These are phyloP conservation scores for Cercospora beticola DNA, from an alignment of 2,329 filamentous ascomycete species.

Conservation along the genomic window DNA sequence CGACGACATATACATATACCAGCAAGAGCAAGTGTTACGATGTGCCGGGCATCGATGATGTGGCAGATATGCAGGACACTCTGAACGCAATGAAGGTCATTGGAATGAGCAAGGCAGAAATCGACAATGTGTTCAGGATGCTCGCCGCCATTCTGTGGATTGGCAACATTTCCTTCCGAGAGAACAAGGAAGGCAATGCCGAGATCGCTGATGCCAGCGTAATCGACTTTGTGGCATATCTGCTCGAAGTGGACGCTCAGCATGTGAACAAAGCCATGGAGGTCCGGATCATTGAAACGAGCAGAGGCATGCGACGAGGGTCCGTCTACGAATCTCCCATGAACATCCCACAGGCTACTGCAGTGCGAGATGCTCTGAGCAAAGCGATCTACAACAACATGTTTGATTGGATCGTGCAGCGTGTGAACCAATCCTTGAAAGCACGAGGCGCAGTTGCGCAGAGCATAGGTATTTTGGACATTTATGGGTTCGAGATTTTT, in stretches of 20 bases:
- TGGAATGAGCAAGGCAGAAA: constrained; percentile 80
- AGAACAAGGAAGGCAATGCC: constrained; percentile 87
- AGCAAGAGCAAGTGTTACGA: constrained; percentile 93
- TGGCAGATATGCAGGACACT: constrained; percentile 85
- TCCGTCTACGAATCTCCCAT: constrained; percentile 73
- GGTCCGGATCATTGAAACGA: constrained; percentile 76
- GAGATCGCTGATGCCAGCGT: constrained; percentile 84
- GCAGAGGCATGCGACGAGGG: constrained; percentile 63
- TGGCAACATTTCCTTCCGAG: constrained; percentile 86
- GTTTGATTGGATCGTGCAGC: constrained; percentile 98
- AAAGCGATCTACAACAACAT: constrained; percentile 98
- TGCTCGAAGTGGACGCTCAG: constrained; percentile 80
- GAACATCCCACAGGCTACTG: constrained; percentile 79
- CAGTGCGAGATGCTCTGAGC: constrained; percentile 85
- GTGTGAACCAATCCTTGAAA: constrained; percentile 84
- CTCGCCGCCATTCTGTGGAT: constrained; percentile 88
- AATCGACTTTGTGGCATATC: constrained; percentile 89
- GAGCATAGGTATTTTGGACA: constrained; percentile 94
- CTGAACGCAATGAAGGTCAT: constrained; percentile 94
- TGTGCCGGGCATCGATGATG: constrained; percentile 89
- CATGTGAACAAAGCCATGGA: constrained; percentile 85
- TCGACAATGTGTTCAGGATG: constrained; percentile 97
- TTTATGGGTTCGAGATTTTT: constrained; percentile 99
- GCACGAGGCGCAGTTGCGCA: constrained; percentile 74
- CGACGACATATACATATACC: constrained; percentile 90